Percentiles rank a stretch among this genome's conserved stretches.
Evolutionary conservation across 768 basidiomycete species (phyloP).

Genomic region (Harrya chromipes): DNA sequence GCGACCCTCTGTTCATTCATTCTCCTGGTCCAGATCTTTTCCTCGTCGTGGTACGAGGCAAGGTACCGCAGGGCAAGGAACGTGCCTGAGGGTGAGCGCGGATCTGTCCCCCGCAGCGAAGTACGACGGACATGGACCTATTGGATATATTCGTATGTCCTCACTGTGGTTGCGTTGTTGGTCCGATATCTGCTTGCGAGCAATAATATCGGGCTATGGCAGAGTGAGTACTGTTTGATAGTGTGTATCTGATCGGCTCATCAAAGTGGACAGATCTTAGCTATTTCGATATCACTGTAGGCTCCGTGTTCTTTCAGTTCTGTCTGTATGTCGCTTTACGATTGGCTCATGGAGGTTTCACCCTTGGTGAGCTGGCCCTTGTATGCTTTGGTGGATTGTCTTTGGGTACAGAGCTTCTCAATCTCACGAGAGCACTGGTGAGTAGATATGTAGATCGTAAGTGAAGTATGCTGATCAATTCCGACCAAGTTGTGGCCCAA

Average conservation of each 20-base stretch:
- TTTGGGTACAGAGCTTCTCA: constrained; percentile 81
- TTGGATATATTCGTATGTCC: constrained; percentile 55
- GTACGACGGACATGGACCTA: constrained; percentile 59
- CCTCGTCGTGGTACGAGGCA: constrained; percentile 74
- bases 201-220: constrained; percentile 58
- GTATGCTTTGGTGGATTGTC: constrained; percentile 88
- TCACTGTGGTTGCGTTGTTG: constrained; percentile 48
- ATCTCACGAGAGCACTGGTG: constrained; percentile 80
- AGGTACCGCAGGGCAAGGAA: constrained; percentile 39
- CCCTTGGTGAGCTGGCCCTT: constrained; percentile 88
- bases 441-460: constrained; percentile 22
- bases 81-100: constrained; percentile 63
- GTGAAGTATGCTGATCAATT: constrained; percentile 2
- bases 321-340: constrained; percentile 86
- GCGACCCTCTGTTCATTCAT: constrained; percentile 79
- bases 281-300: constrained; percentile 67
- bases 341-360: constrained; percentile 92
- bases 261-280: constrained; percentile 57
- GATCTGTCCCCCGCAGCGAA: constrained; percentile 76
- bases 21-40: constrained; percentile 72
- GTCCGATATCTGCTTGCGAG: constrained; percentile 45
- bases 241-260: not conserved
- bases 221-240: constrained; percentile 46
- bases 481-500: constrained; percentile 67
- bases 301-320: constrained; percentile 85